These are phyloP conservation scores for Ophiostoma piceae DNA, from an alignment of 2,329 filamentous ascomycete genomes.

Conservation along the genomic window DNA sequence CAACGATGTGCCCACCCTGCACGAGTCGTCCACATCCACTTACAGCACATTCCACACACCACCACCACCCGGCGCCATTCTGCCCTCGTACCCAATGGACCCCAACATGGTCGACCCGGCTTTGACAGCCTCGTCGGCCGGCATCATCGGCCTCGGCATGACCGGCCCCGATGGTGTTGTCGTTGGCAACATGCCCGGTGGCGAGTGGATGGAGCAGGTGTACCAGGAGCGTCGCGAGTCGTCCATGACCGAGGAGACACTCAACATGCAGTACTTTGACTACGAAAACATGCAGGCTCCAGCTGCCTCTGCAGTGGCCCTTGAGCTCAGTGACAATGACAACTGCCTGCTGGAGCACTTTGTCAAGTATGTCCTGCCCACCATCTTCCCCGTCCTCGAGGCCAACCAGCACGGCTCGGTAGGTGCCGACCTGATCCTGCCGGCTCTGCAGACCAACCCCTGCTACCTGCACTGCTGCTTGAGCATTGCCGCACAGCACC, in stretches of 20 bases:
- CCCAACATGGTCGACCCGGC: constrained; percentile 17
- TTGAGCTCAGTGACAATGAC: constrained; percentile 84
- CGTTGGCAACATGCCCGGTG: constrained; percentile 30
- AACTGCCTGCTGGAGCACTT: constrained; percentile 86
- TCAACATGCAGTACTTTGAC: constrained; percentile 78
- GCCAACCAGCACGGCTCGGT: constrained; percentile 81
- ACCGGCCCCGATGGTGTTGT: not conserved
- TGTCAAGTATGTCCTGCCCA: constrained; percentile 76
- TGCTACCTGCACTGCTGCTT: constrained; percentile 93
- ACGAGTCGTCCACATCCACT: constrained; percentile 83
- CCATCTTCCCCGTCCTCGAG: constrained; percentile 89
- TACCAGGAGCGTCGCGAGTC: constrained; percentile 60
- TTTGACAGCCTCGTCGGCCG: not conserved
- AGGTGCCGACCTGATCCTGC: constrained; percentile 75
- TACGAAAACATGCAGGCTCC: constrained; percentile 61
- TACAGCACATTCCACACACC: constrained; percentile 88
- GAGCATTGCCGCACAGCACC: constrained; percentile 86
- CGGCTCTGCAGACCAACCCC: constrained; percentile 84
- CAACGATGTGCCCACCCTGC: constrained; percentile 78
- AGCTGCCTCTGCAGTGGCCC: constrained; percentile 44
- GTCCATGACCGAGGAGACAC: constrained; percentile 59
- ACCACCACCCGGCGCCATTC: constrained; percentile 61
- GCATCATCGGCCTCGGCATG: constrained; percentile 20
- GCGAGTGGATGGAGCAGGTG: constrained; percentile 67
- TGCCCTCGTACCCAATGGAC: constrained; percentile 51